Evolutionary conservation across 1,284 basidiomycete genomes (phyloP), one percentile per base, ranked within the genome.

Genomic region (Cutaneotrichosporon sp.): DNA sequence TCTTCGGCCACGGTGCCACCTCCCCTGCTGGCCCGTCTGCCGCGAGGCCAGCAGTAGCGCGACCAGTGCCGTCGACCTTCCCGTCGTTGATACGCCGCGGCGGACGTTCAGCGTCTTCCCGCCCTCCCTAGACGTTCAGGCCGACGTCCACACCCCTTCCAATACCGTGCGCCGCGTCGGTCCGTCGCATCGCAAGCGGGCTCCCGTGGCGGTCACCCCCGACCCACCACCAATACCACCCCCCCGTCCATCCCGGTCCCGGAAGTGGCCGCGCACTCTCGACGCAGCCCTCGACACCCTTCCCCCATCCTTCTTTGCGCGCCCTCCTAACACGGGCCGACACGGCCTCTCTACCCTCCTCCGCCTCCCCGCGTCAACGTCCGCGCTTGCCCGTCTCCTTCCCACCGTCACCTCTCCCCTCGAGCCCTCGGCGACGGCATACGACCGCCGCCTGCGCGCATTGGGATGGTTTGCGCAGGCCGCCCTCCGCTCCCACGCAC

Each of bases 1-100:
- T 50, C 47, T 27, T 25, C 43, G 54, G 27, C 54, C 54, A 45
- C 43, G 11, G 29, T 56, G 54, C 43, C 43, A 56, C 14, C 54
- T 56, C n/a, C 54, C 45, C 5, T 56, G 54, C 43, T 56, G 54
- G 54, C 54, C 54, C n/a, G 45, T 31, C 11, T 56, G 54, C 43
- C 43, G 54, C 3, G 27, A 25, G n/a, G 54, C 54, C 11, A 56
- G 54, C 29, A 56, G 45, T 29, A 55, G 54, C 20, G 54, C 54
- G 1, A 29, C 33, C 38, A 42, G 38, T 8, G 51, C 34, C 4
- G 20, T n/a, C 33, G 22, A 24, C 4, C 51, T 27, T 34, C 14
- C 16, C 25, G 16, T 25, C 47, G 29, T 11, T 14, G 27, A 49
- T 5, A 22, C n/a, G 11, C 9, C 13, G n/a, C 25, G 29, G 7